These are phyloP conservation scores for Globisporangium spinosum DNA, from an alignment of 352 stramenopile genomes.

Conservation along the genomic window DNA sequence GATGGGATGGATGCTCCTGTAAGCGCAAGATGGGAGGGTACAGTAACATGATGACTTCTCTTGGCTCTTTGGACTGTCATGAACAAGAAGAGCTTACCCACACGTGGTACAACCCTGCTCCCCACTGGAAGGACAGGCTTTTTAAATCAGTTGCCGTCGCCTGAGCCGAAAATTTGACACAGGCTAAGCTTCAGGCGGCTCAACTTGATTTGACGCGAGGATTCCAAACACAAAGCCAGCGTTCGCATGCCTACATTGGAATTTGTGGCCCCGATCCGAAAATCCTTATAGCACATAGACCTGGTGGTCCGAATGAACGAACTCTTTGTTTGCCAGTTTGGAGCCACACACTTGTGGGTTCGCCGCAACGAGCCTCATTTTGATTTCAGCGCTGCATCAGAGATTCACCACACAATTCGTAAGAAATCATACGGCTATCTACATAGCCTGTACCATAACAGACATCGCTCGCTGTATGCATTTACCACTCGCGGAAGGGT, in stretches of 20 bases:
- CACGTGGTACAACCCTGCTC: background rate
- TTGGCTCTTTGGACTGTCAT: background rate
- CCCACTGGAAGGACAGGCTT: no score
- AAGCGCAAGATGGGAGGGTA: background rate
- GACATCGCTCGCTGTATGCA: background rate
- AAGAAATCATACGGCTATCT: background rate
- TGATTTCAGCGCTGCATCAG: background rate
- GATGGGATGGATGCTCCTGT: background rate
- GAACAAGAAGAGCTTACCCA: background rate
- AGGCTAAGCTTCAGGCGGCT: background rate
- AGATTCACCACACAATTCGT: background rate
- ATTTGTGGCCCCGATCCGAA: background rate
- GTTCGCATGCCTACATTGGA: background rate
- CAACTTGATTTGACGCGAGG: background rate
- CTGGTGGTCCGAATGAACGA: background rate
- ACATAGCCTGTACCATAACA: background rate
- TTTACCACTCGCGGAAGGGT: no score
- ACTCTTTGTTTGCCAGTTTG: background rate
- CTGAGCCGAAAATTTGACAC: background rate
- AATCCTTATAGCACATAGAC: background rate
- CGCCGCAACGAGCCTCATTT: background rate
- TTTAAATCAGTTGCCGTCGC: background rate
- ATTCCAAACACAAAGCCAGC: background rate
- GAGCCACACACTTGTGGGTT: background rate
- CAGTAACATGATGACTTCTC: background rate